phyloP scores from a whole-genome alignment of 106 monocot species.

The Apostasia shenzhenica region DNA sequence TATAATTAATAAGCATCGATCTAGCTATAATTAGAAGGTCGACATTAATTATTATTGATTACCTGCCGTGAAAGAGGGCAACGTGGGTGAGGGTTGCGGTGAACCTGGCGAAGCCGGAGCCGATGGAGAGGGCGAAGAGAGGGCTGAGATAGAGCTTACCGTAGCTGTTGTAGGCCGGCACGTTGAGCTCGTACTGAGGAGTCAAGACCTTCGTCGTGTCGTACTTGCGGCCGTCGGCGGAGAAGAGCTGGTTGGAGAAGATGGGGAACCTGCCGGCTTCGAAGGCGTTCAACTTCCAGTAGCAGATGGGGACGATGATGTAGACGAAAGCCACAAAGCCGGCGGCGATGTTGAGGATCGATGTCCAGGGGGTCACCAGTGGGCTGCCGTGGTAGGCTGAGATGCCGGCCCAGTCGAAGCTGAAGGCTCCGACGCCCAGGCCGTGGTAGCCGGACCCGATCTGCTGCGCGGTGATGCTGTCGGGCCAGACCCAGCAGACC shows the following conservation, averaged over 20 bases:
- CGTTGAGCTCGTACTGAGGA: slow-evolving; percentile 52
- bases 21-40: too few relatives aligned
- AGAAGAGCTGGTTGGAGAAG: slow-evolving; percentile 80
- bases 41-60: not conserved
- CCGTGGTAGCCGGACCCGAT: slow-evolving; percentile 60
- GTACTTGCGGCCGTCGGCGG: slow-evolving; percentile 35
- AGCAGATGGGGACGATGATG: slow-evolving; percentile 50
- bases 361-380: slow-evolving; percentile 52
- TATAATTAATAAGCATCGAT: too few relatives aligned
- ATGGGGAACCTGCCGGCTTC: slow-evolving; percentile 65
- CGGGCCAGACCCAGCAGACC: slow-evolving; percentile 67
- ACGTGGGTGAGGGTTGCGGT: slow-evolving; percentile 72
- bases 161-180: slow-evolving; percentile 52
- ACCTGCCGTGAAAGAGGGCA: slow-evolving; percentile 73
- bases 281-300: slow-evolving; percentile 65
- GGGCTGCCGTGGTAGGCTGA: slow-evolving; percentile 75
- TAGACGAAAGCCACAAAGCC: slow-evolving; percentile 70
- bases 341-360: slow-evolving; percentile 46
- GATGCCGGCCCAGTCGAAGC: slow-evolving; percentile 64
- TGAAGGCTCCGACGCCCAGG: slow-evolving; percentile 64
- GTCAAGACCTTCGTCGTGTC: slow-evolving; percentile 55
- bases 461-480: slow-evolving; percentile 58
- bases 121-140: slow-evolving; percentile 56
- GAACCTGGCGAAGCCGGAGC: slow-evolving; percentile 70
- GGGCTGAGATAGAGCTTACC: slow-evolving; percentile 69